phyloP scores from a whole-genome alignment of 768 basidiomycete species.

The Tricholoma hemisulphureum region DNA sequence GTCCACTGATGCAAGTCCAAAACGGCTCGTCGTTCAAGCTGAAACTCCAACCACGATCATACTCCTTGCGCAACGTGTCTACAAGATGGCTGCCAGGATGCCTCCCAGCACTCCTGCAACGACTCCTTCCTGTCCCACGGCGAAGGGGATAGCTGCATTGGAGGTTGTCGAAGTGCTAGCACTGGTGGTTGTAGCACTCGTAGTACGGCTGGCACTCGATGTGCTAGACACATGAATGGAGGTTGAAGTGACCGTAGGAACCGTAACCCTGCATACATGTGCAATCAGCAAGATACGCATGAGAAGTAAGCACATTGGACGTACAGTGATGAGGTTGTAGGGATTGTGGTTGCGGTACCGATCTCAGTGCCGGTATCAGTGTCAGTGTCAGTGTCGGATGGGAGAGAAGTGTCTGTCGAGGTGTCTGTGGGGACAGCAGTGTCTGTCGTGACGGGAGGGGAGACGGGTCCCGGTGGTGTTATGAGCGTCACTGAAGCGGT shows the following conservation, averaged over 20 bases:
- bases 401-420: not conserved
- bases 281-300: too few species aligned
- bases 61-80: not conserved
- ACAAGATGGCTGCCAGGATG: not conserved
- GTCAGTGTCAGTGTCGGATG: not conserved
- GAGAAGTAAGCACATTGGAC: too few species aligned
- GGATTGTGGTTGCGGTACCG: too few species aligned
- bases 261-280: too few species aligned
- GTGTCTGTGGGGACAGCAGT: not conserved
- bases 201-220: too few species aligned
- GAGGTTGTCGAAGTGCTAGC: not conserved
- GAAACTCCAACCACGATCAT: not conserved
- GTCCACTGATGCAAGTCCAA: not conserved
- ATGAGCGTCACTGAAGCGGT: not conserved
- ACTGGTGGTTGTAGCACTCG: not conserved
- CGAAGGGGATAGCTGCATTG: not conserved
- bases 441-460: not conserved
- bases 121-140: not conserved
- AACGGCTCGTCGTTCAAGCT: not conserved
- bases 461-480: not conserved
- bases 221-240: too few species aligned
- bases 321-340: too few species aligned
- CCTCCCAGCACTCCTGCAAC: not conserved
- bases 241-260: too few species aligned
- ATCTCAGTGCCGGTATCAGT: too few species aligned